Base-by-base conservation (phyloP, 1,284 basidiomycete genomes). In the Tausonia pullulans region DNA sequence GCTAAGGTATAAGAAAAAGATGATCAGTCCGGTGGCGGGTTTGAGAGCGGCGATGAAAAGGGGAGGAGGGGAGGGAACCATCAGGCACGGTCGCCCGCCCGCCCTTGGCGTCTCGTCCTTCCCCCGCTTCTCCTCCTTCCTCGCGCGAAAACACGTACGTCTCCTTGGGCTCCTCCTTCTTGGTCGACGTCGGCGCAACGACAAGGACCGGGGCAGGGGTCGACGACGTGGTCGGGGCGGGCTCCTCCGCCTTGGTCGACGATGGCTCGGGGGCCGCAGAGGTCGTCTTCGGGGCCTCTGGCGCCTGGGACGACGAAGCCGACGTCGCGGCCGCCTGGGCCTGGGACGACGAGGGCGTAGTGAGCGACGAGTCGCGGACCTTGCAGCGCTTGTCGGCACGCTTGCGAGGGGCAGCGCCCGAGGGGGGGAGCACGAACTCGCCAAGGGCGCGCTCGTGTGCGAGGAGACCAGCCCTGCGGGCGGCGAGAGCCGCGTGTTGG, bases 311-410 rank as follows among this genome's bases (percentile, higher is more conserved):
- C 7, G 62, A 27, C 11, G 58, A n/a, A 45, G 51, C 14, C 39
- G 50, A 41, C 14, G 44, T 46, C 9, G 49, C 3, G n/a, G 44
- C 48, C 7, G 45, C 16, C 54, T 14, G 16, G 39, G 43, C 27
- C 60, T 51, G 49, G 52, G 13, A 40, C n/a, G 44, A 46, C 63
- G 27, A 8, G 41, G 10, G 59, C 46, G 43, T 43, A 13, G 16
- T 14, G 45, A n/a, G 16, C 46, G 27, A 11, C 13, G 9, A 10
- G 44, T 39, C 49, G n/a, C n/a, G 9, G 16, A 60, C 51, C 58
- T 64, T 64, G 63, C 63, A 64, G 40, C 53, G 45, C 46, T 60
- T 60, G 44, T 50, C 51, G 16, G 27, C 3, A 11, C 55, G 0
- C 39, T 45, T 58, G 13, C 58, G 50, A 11, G 10, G 52, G 43